A percentile compares a stretch with the other conserved stretches of the same genome.
These are phyloP conservation scores for Emergomyces africanus DNA, from an alignment of 2,329 filamentous ascomycete species.

Conservation along the genomic window DNA sequence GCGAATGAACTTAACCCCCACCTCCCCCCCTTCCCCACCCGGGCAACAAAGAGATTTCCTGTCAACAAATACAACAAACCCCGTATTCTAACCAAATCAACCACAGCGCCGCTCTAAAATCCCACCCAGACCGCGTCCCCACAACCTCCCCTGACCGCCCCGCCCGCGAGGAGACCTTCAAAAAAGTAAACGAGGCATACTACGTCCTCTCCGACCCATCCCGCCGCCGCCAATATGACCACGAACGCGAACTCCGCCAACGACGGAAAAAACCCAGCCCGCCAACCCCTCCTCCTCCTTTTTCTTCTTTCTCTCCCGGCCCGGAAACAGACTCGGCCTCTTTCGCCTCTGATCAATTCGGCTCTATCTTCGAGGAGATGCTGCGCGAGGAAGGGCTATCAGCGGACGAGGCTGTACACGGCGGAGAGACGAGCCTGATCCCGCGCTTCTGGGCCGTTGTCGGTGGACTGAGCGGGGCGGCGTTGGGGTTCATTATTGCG, in stretches of 20 bases:
- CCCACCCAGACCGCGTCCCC: conserved; percentile 83
- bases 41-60: no score
- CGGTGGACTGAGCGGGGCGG: conserved; percentile 74
- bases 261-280: conserved; percentile 14
- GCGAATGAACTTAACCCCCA: no score
- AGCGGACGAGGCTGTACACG: conserved; percentile 47
- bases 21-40: no score
- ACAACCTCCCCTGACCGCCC: conserved; percentile 70
- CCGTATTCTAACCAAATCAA: not conserved
- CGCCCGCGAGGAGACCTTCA: conserved; percentile 73
- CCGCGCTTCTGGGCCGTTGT: conserved; percentile 72
- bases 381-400: conserved; percentile 74
- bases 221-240: conserved; percentile 74
- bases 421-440: conserved; percentile 39
- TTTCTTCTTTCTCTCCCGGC: conserved; percentile 1
- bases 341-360: conserved; percentile 69
- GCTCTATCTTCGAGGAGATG: conserved; percentile 83
- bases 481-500: conserved; percentile 87
- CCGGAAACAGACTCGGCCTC: conserved; percentile 12
- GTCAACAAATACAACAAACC: not conserved
- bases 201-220: conserved; percentile 72
- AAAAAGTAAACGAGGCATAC: conserved; percentile 86
- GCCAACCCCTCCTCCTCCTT: not conserved
- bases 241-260: conserved; percentile 40
- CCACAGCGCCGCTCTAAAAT: conserved; percentile 68